Evolutionary conservation across 106 monocot genomes (phyloP), one percentile per base, ranked within the genome.

Genomic region (Agapanthus africanus): DNA sequence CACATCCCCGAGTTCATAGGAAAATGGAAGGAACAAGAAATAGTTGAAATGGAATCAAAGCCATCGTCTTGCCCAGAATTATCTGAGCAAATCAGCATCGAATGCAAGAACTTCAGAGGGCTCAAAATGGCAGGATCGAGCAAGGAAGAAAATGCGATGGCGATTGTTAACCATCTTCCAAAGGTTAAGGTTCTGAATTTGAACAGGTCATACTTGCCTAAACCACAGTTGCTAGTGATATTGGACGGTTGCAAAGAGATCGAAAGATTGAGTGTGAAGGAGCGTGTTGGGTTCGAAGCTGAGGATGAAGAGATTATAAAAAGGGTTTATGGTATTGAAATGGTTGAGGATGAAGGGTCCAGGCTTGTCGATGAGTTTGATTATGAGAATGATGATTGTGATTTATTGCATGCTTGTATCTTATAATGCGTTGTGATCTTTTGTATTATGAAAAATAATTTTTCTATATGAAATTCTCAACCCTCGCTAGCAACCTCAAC

Each of bases 221-320:
- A 65, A 54, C 71, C 68, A 11, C 63, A 77, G 41, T 22, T 87
- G 54, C 19, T 77, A 18, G 62, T 37, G 7, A 74, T 87, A 36
- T 11, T 80, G 21, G 51, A 66, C 11, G 80, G 87, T 1, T 83
- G 76, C 39, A 67, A 25, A 37, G 42, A 71, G 34, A 68, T 87
- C 49, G 71, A 74, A 54, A 76, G 68, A 18, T 40, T 87, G 46
- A 70, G 37, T 39, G 82, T 72, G 22, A 77, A 32, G 1, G 71
- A 74, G 7, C 83, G 82, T 47, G 40, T 77, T n/a, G 87, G 82
- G 0, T 83, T 87, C 36, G 68, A 87, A 39, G 59, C 28, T n/a
- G n/a, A n/a, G 0, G 74, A 79, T 63, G 82, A 74, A 11, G 77
- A 87, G 68, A 46, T 79, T 18, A 13, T 63, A 44, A 59, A 59